phyloP scores from a whole-genome alignment of 345 rosid genomes.

The Hibiscus mutabilis region DNA sequence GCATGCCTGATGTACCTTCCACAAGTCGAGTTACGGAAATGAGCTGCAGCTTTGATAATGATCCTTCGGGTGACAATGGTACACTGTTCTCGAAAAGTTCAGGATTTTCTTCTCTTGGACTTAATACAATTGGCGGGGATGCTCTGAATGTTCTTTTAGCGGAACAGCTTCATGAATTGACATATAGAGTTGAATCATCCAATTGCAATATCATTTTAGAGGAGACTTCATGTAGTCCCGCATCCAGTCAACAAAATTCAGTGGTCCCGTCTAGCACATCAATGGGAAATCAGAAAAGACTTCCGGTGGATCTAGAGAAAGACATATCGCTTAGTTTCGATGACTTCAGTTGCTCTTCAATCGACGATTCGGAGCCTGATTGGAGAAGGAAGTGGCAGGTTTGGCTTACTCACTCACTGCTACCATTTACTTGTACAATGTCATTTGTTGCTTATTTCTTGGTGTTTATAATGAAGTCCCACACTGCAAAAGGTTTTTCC shows the following conservation, averaged over 20 bases:
- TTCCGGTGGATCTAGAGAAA: slow-evolving; percentile 26
- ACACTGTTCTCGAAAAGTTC: slow-evolving; percentile 21
- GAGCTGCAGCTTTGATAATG: slow-evolving; percentile 15
- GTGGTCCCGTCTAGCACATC: slow-evolving; percentile 22
- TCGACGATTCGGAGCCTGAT: slow-evolving; percentile 11
- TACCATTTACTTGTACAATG: neutral
- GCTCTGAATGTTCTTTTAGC: slow-evolving; percentile 64
- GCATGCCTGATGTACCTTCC: neutral
- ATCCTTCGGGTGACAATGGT: slow-evolving; percentile 19
- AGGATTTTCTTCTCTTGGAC: slow-evolving; percentile 26
- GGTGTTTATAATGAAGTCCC: neutral
- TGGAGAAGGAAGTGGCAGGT: slow-evolving; percentile 53
- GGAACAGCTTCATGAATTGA: slow-evolving; percentile 59
- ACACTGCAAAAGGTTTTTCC: neutral
- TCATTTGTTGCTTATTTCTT: neutral
- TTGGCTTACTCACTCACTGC: slow-evolving; percentile 15
- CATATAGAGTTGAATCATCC: slow-evolving; percentile 52
- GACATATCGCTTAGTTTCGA: slow-evolving; percentile 21
- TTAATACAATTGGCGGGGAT: slow-evolving; percentile 41
- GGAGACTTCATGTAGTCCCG: slow-evolving; percentile 27
- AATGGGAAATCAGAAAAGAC: slow-evolving; percentile 24
- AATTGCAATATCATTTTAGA: slow-evolving; percentile 37
- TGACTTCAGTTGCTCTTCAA: slow-evolving; percentile 34
- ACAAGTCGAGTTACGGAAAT: slow-evolving; percentile 17
- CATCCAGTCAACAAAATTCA: slow-evolving; percentile 31